These are phyloP conservation scores for Brassica nigra DNA, from an alignment of 345 rosid species.

Conservation along the genomic window DNA sequence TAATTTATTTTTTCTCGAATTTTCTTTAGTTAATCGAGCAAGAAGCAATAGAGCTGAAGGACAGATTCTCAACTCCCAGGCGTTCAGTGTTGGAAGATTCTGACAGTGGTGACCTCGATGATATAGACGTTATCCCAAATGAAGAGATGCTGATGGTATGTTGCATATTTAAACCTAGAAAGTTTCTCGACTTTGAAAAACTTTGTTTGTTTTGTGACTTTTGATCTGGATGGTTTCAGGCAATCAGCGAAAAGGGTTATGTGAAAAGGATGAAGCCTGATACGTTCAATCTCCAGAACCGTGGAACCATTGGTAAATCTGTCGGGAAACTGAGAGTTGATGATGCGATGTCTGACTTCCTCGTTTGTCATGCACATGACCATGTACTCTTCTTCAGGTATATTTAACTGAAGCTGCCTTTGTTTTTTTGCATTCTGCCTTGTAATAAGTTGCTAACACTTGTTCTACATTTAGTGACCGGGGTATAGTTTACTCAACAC, in stretches of 20 bases:
- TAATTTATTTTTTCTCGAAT: constrained; percentile 1
- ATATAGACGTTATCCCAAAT: constrained; percentile 90
- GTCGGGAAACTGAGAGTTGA: constrained; percentile 87
- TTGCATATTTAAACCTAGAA: constrained; percentile 27
- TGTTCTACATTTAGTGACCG: constrained; percentile 56
- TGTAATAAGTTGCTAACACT: constrained; percentile 1
- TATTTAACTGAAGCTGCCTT: background rate
- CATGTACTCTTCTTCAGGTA: constrained; percentile 93
- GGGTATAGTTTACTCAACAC: constrained; percentile 91
- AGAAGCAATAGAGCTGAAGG: constrained; percentile 85
- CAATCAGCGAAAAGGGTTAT: constrained; percentile 93
- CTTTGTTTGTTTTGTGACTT: constrained; percentile 14
- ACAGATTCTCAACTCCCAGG: constrained; percentile 71
- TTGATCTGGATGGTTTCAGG: constrained; percentile 55
- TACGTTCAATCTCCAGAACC: constrained; percentile 89
- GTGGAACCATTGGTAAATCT: constrained; percentile 97
- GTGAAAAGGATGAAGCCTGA: constrained; percentile 88
- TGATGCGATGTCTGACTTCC: constrained; percentile 93
- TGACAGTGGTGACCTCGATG: constrained; percentile 83
- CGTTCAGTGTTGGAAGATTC: constrained; percentile 80
- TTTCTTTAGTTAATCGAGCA: constrained; percentile 68
- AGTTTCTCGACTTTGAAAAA: constrained; percentile 5
- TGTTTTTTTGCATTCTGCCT: background rate
- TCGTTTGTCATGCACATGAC: constrained; percentile 92
- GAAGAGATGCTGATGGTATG: constrained; percentile 90